Percentiles rank a stretch among this genome's conserved stretches.
These are phyloP conservation scores for Agaricus sinodeliciosus DNA, from an alignment of 768 basidiomycete species.

Conservation along the genomic window DNA sequence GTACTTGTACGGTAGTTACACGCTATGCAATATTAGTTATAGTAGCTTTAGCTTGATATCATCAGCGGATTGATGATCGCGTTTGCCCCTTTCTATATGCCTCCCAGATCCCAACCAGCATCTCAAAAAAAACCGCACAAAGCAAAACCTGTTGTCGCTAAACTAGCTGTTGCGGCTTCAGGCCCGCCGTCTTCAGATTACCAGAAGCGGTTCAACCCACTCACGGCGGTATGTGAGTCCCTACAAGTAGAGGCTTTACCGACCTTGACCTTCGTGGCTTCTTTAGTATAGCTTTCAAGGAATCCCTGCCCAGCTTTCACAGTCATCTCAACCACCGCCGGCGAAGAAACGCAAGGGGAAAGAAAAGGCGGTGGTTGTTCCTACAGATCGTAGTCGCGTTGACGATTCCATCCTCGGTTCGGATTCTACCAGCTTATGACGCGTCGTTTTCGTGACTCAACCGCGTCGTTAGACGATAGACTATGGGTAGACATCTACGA, in stretches of 20 bases:
- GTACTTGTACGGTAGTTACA: not conserved
- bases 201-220: constrained; percentile 23
- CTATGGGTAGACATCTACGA: constrained; percentile 65
- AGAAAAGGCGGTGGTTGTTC: constrained; percentile 8
- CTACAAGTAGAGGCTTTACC: not conserved
- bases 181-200: constrained; percentile 6
- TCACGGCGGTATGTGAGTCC: constrained; percentile 24
- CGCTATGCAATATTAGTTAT: not conserved
- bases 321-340: constrained; percentile 13
- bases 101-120: constrained; percentile 10
- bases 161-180: not conserved
- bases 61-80: not conserved
- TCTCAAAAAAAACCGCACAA: constrained; percentile 6
- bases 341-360: constrained; percentile 21
- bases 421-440: not conserved
- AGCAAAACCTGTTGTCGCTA: constrained; percentile 10
- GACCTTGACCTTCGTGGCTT: not conserved
- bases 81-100: not conserved
- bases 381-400: not conserved
- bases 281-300: not conserved
- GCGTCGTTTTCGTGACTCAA: not conserved
- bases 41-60: not conserved
- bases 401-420: not conserved
- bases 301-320: constrained; percentile 9
- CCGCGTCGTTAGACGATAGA: constrained; percentile 24